These are phyloP conservation scores for Fonsecaea monophora DNA, from an alignment of 2,329 filamentous ascomycete genomes.

Conservation along the genomic window DNA sequence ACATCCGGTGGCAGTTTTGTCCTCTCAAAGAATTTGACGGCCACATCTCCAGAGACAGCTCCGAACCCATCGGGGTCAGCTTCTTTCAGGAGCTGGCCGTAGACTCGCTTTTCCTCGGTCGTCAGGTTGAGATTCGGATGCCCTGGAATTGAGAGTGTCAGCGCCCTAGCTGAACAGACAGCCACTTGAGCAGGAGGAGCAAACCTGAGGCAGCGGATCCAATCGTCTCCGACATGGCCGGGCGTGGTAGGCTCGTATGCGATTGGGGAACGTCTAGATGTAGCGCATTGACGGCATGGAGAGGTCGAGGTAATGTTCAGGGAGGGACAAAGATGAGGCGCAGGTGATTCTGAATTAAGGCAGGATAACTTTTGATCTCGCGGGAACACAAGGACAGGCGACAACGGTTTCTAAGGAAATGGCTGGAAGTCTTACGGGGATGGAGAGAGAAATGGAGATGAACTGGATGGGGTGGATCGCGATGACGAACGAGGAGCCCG, in stretches of 20 bases:
- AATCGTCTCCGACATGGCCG: constrained; percentile 38
- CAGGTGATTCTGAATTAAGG: constrained; percentile 1
- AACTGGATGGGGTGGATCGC: constrained; percentile 15
- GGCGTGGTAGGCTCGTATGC: constrained; percentile 8
- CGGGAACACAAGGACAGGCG: constrained; percentile 6
- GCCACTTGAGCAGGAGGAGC: constrained; percentile 3
- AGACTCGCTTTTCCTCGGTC: constrained; percentile 90
- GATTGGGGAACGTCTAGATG: constrained; percentile 15
- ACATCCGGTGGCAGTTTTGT: constrained; percentile 85
- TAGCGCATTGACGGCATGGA: constrained; percentile 19
- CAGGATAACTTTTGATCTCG: constrained; percentile 1
- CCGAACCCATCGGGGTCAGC: constrained; percentile 91
- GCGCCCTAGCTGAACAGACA: not conserved
- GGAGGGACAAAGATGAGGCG: not conserved
- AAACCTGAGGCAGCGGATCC: constrained; percentile 38
- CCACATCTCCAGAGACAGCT: constrained; percentile 93
- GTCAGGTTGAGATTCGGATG: constrained; percentile 81
- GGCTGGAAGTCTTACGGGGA: constrained; percentile 24
- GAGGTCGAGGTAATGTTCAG: not conserved
- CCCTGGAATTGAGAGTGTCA: constrained; percentile 39
- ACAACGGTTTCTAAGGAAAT: constrained; percentile 24
- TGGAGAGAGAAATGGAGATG: constrained; percentile 18
- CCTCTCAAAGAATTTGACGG: constrained; percentile 97
- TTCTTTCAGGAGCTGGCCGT: constrained; percentile 89
- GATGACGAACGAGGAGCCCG: constrained; percentile 30